A percentile compares a stretch with the other conserved stretches of the same genome.
Conservation (phyloP, 83 land plant genomes). For the Picea abies region DNA sequence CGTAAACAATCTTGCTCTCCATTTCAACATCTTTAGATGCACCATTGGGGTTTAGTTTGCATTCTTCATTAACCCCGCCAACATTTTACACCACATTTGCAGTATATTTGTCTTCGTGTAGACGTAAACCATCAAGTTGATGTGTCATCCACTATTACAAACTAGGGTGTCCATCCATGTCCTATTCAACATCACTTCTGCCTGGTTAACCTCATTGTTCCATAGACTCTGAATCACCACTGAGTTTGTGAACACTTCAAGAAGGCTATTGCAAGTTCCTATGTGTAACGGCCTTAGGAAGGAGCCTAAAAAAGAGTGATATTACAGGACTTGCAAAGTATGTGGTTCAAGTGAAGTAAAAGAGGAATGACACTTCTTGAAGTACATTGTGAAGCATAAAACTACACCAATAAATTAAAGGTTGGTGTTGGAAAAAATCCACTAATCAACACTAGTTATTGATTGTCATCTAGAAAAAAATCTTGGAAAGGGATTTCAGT, state of each 20-base stretch:
- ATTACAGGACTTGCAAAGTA: too few species aligned
- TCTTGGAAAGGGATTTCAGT: too few species aligned
- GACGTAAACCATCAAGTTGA: background rate
- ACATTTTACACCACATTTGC: background rate
- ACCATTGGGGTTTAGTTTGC: conserved; percentile 48
- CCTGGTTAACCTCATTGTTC: background rate
- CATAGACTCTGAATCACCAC: background rate
- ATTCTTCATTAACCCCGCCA: conserved; percentile 5
- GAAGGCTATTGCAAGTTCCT: conserved; percentile 42
- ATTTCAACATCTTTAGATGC: conserved; percentile 36
- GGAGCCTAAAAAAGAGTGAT: too few species aligned
- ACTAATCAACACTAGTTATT: too few species aligned
- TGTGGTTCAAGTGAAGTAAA: too few species aligned
- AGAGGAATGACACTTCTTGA: too few species aligned
- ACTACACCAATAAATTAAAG: too few species aligned
- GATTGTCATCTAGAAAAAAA: too few species aligned
- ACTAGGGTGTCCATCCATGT: background rate
- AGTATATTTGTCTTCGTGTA: background rate
- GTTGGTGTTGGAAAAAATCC: too few species aligned
- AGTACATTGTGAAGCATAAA: too few species aligned
- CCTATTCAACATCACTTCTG: background rate
- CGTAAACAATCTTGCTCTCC: conserved; percentile 34
- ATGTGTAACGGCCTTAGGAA: conserved; percentile 39
- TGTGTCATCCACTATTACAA: background rate
- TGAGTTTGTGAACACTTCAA: background rate